Conservation (phyloP, 2,329 filamentous ascomycete genomes). For the Fonsecaea erecta region DNA sequence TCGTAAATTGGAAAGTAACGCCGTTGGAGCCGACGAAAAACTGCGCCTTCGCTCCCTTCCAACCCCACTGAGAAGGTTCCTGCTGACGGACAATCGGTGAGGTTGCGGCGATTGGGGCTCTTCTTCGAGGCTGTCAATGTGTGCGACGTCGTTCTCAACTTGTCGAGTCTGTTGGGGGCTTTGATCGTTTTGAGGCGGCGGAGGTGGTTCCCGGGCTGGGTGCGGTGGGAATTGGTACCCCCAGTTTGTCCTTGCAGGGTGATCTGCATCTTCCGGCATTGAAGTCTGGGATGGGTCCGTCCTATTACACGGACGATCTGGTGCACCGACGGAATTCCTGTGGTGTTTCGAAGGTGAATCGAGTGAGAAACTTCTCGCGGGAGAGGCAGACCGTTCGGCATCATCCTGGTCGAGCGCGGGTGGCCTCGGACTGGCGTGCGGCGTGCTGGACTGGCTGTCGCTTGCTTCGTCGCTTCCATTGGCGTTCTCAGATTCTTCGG, state of each 20-base stretch:
- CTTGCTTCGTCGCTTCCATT: slow-evolving; percentile 16
- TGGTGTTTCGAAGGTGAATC: neutral
- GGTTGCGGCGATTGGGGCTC: neutral
- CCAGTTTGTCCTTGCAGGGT: neutral
- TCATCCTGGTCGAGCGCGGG: neutral
- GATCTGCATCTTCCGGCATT: neutral
- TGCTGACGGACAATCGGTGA: slow-evolving; percentile 20
- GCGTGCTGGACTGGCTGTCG: slow-evolving; percentile 1
- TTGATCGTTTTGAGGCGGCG: slow-evolving; percentile 3
- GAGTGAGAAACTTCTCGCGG: neutral
- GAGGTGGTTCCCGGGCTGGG: slow-evolving; percentile 1
- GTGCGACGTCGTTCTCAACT: slow-evolving; percentile 5
- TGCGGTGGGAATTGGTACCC: slow-evolving; percentile 7
- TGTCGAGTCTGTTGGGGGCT: neutral
- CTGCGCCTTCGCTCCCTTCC: slow-evolving; percentile 21
- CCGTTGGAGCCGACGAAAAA: slow-evolving; percentile 22
- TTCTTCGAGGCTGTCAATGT: neutral
- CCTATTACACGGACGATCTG: neutral
- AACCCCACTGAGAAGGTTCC: slow-evolving; percentile 14
- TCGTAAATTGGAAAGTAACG: slow-evolving; percentile 23
- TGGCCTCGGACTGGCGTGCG: slow-evolving; percentile 4
- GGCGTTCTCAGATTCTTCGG: slow-evolving; percentile 14
- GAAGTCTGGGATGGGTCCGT: slow-evolving; percentile 5
- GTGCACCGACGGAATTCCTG: neutral
- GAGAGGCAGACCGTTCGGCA: slow-evolving; percentile 10